phyloP scores from a whole-genome alignment of 768 basidiomycete genomes.

The Polyporus arcularius region DNA sequence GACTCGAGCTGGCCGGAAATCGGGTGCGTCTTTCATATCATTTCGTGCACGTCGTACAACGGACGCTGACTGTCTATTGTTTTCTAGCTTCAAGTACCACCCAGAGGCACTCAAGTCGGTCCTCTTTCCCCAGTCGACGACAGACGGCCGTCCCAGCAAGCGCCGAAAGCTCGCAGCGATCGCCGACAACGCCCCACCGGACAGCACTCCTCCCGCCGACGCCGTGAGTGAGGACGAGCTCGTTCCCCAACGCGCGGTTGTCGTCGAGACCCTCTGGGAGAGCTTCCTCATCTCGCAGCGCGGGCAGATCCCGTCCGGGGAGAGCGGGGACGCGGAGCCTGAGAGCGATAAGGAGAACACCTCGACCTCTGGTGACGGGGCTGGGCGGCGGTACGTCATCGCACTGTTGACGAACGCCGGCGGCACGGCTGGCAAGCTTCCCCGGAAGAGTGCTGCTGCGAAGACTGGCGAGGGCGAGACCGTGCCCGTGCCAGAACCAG shows the following conservation, averaged over 20 bases:
- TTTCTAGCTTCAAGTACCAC: slow-evolving; percentile 33
- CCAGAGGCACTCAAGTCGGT: slow-evolving; percentile 27
- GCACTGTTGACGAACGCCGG: slow-evolving; percentile 17
- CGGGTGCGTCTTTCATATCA: not conserved
- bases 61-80: not conserved
- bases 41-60: not conserved
- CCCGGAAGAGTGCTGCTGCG: not conserved
- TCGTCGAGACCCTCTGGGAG: slow-evolving; percentile 33
- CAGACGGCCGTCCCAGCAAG: slow-evolving; percentile 17
- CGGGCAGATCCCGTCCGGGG: slow-evolving; percentile 13
- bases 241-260: slow-evolving; percentile 21
- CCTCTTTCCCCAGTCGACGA: slow-evolving; percentile 21
- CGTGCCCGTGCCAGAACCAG: not conserved
- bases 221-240: slow-evolving; percentile 7
- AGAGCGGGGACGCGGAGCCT: not conserved
- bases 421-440: slow-evolving; percentile 12
- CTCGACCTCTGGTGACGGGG: not conserved
- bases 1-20: slow-evolving; percentile 20
- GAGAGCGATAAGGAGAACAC: slow-evolving; percentile 17
- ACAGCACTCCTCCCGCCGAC: not conserved
- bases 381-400: slow-evolving; percentile 17
- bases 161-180: slow-evolving; percentile 9
- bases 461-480: not conserved
- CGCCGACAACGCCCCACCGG: slow-evolving; percentile 6
- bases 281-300: slow-evolving; percentile 29